Percentiles rank a stretch among this genome's conserved stretches.
These are phyloP conservation scores for Trebouxia gelatinosa DNA, from an alignment of 163 green algal genomes.

Conservation along the genomic window DNA sequence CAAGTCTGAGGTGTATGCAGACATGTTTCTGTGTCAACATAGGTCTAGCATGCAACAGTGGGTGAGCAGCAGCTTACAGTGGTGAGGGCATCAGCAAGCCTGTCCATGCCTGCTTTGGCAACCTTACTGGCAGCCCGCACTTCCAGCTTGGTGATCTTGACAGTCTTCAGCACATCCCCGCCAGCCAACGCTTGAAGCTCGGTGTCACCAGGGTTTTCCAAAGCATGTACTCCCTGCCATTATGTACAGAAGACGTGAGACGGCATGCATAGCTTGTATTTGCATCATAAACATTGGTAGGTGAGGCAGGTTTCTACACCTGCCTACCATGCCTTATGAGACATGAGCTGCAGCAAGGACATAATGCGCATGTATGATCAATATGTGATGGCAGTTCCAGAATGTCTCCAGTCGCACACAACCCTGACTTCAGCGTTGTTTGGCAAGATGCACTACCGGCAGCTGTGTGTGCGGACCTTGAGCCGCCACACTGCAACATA, in stretches of 20 bases:
- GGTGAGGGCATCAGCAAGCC: background rate
- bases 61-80: background rate
- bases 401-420: no score
- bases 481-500: background rate
- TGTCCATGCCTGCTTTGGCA: background rate
- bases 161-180: background rate
- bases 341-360: background rate
- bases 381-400: no score
- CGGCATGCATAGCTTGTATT: background rate
- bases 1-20: no score
- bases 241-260: background rate
- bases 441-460: background rate
- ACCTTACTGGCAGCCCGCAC: background rate
- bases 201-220: constrained; percentile 9
- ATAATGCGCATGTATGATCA: no score
- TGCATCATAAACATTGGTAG: background rate
- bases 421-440: no score
- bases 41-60: no score
- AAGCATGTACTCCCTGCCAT: background rate
- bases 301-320: background rate
- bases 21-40: no score
- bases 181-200: background rate
- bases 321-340: background rate
- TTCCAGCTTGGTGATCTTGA: constrained; percentile 24
- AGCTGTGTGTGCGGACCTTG: background rate